Base-by-base conservation (phyloP, 2,329 filamentous ascomycete genomes). In the Leptodontidium sp. region DNA sequence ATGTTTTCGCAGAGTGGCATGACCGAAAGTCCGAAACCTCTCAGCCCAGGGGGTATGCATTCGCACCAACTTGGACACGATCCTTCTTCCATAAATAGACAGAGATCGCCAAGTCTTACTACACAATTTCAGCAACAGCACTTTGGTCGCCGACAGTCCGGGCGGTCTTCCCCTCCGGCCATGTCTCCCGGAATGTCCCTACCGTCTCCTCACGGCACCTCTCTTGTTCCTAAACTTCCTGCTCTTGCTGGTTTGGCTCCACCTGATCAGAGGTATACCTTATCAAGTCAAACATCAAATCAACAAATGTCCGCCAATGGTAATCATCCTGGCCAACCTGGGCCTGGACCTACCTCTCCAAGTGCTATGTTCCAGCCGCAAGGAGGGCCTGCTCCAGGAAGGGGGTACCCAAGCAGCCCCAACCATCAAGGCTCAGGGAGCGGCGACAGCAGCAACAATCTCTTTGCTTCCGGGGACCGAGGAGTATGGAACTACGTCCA, bases 11-110 rank as follows among this genome's bases (percentile, higher is more conserved):
- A 93, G 72, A 86, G 87, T 64, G 81, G 82, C 65, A 92, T 97
- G 83, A 96, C 92, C 2, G 93, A 97, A 79, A 97, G 93, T 73
- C 93, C 94, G 0, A 97, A 94, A 77, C 91, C 94, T 4, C 83
- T 97, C 50, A 94, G 90, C 69, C 91, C 91, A 21, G 83, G 70
- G 17, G 76, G 84, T 67, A 82, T 83, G 71, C 82, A 85, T 70
- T 77, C 81, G 24, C 83, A 86, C 67, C 81, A 81, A 80, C 78
- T 85, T 77, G 77, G 84, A 24, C 83, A 90, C 61, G 88, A 88
- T 72, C 80, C 85, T 17, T 79, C 82, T 38, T 80, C 86, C 69
- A 81, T 82, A 64, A 82, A 80, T 52, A 84, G 88, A 67, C 88
- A 90, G 71, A 85, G 88, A 65, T 92, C 89, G 40, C 89, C 90